Conservation (phyloP, 2,329 filamentous ascomycete genomes). For the Lecanicillium sp. region DNA sequence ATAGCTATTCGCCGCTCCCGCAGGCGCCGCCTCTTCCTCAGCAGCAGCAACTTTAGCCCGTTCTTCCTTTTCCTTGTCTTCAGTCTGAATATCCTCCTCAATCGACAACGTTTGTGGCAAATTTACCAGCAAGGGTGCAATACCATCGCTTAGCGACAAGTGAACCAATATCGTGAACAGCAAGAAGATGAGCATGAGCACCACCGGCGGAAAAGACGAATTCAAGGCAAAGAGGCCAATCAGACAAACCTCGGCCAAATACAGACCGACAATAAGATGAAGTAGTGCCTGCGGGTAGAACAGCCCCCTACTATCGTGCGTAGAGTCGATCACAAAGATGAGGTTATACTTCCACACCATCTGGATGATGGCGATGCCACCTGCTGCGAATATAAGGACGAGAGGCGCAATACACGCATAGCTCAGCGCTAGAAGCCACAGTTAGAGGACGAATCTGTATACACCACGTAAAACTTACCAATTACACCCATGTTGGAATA, state of each 20-base stretch:
- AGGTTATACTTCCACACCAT: constrained; percentile 86
- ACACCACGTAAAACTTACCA: constrained; percentile 39
- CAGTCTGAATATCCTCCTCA: constrained; percentile 36
- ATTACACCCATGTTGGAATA: constrained; percentile 77
- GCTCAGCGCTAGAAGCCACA: constrained; percentile 52
- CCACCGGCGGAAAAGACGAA: constrained; percentile 56
- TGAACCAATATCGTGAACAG: constrained; percentile 73
- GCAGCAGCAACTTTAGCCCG: constrained; percentile 15
- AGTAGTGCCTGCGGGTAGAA: constrained; percentile 83
- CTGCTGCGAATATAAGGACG: constrained; percentile 71
- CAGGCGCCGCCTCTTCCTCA: constrained; percentile 12
- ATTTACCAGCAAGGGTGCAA: constrained; percentile 68
- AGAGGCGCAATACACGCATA: constrained; percentile 84
- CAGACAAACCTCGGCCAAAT: constrained; percentile 73
- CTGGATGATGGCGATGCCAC: constrained; percentile 75
- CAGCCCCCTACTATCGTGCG: constrained; percentile 80
- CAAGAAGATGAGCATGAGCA: constrained; percentile 69
- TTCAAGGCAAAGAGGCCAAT: constrained; percentile 76
- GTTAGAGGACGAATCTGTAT: constrained; percentile 1
- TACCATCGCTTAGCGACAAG: constrained; percentile 60
- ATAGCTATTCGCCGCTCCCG: constrained; percentile 24
- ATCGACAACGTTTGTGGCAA: constrained; percentile 65
- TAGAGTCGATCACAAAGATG: constrained; percentile 74
- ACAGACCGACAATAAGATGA: constrained; percentile 76
- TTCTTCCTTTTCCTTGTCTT: constrained; percentile 38